Evolutionary conservation across 495 filamentous ascomycete genomes (phyloP), one percentile per base, ranked within the genome.

Genomic region (Lepidopterella palustris): DNA sequence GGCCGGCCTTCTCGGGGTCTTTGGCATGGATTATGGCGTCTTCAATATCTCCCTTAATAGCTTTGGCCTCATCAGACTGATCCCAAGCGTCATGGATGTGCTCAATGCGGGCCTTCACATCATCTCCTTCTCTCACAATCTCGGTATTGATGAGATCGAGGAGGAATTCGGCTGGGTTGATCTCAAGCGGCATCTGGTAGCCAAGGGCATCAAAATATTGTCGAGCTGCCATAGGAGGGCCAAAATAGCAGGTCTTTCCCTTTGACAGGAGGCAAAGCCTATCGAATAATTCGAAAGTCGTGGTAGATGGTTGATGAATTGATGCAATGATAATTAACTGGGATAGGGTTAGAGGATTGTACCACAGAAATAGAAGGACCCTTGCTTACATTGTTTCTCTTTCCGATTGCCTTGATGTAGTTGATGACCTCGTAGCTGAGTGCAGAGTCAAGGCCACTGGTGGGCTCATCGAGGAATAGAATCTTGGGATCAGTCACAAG

Each of bases 271-370:
- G 79, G 10, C 88, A 74, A 0, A 93, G 72, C 66, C 87, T 88
- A 67, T 92, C 87, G 65, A 93, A 93, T 3, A 90, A 78, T 35
- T 82, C 76, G 69, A 91, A 92, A 0, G 85, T 89, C 0, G 82
- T 74, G 0, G 87, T 86, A 0, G 87, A 90, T 2, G 89, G 89
- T 66, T 93, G 89, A 66, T 93, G 89, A 55, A 93, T 91, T 56
- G 81, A 86, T 0, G 85, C 86, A 52, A 92, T 88, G n/a, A 93
- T 77, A 53, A 88, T 77, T 58, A 90, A 71, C 78, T 84, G 5
- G 18, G 5, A 45, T 18, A 39, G 15, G 20, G 10, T 61, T 25
- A 35, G 50, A 61, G 57, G 63, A 25, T 27, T n/a, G n/a, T 62
- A 29, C 49, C 20, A 21, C 8, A 25, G 25, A 21, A 13, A 11